Percentiles rank a stretch among this genome's conserved stretches.
These are phyloP conservation scores for Colletotrichum sp. DNA, from an alignment of 2,329 filamentous ascomycete genomes.

Conservation along the genomic window DNA sequence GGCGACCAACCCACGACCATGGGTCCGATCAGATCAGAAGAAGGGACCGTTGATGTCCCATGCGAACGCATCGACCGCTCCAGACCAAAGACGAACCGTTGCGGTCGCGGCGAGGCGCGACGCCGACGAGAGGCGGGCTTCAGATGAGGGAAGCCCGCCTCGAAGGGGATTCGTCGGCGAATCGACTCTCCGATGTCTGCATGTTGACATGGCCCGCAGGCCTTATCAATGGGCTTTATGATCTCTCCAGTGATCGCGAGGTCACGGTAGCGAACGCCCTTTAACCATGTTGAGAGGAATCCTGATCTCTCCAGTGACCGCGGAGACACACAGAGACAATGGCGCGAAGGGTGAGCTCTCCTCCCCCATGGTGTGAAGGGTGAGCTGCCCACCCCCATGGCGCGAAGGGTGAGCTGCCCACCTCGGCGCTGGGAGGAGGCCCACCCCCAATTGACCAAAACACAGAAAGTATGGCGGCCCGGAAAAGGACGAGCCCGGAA, in stretches of 20 bases:
- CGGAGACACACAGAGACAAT: neutral
- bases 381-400: neutral
- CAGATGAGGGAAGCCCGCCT: neutral
- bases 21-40: neutral
- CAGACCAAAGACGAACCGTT: fast-evolving
- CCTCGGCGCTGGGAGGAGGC: neutral
- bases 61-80: neutral
- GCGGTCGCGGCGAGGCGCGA: neutral
- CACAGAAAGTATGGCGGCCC: neutral
- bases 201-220: neutral
- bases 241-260: neutral
- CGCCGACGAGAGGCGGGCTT: neutral
- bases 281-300: neutral
- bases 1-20: neutral
- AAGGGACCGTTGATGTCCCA: neutral
- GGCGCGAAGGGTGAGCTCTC: neutral
- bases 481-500: neutral
- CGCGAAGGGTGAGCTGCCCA: neutral
- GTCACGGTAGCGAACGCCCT: neutral
- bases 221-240: neutral
- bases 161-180: neutral
- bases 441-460: neutral
- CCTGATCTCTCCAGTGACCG: neutral
- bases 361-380: neutral
- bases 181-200: neutral